These are phyloP conservation scores for Clarireedia paspali DNA, from an alignment of 2,329 filamentous ascomycete genomes.

Conservation along the genomic window DNA sequence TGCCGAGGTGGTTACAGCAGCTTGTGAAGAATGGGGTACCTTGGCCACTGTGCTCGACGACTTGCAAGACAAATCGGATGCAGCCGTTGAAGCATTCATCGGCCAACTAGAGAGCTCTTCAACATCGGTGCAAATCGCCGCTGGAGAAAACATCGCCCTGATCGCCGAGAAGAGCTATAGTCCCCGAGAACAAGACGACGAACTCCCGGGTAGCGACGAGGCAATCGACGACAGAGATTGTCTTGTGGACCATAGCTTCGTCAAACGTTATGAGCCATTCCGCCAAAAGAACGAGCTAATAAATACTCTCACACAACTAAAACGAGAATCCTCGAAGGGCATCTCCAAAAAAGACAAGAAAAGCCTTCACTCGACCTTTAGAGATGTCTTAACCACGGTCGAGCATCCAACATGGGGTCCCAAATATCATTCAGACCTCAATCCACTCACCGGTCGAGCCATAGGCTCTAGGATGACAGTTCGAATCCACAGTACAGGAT, in stretches of 20 bases:
- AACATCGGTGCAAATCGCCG: slow-evolving; percentile 56
- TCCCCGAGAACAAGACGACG: slow-evolving; percentile 38
- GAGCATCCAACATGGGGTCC: slow-evolving; percentile 61
- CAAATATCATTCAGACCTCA: slow-evolving; percentile 55
- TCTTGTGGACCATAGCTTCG: slow-evolving; percentile 32
- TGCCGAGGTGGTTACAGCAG: slow-evolving; percentile 52
- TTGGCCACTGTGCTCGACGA: slow-evolving; percentile 60
- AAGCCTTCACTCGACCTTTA: slow-evolving; percentile 56
- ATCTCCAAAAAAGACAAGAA: slow-evolving; percentile 62
- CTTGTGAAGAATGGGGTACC: slow-evolving; percentile 62
- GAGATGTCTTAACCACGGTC: slow-evolving; percentile 57
- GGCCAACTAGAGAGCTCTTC: slow-evolving; percentile 61
- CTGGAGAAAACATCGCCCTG: slow-evolving; percentile 65
- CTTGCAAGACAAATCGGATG: slow-evolving; percentile 54
- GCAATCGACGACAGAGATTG: slow-evolving; percentile 27
- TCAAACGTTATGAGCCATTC: slow-evolving; percentile 62
- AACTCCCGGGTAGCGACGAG: slow-evolving; percentile 36
- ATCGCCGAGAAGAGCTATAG: slow-evolving; percentile 57
- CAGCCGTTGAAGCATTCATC: slow-evolving; percentile 59
- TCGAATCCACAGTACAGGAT: slow-evolving; percentile 48
- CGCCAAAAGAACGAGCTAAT: slow-evolving; percentile 54
- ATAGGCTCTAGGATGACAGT: slow-evolving; percentile 57
- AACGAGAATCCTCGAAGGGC: slow-evolving; percentile 50
- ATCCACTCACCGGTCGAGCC: slow-evolving; percentile 49
- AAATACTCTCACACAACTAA: slow-evolving; percentile 49